phyloP scores from a whole-genome alignment of 2,329 filamentous ascomycete species.

The Bipolaris cookei region DNA sequence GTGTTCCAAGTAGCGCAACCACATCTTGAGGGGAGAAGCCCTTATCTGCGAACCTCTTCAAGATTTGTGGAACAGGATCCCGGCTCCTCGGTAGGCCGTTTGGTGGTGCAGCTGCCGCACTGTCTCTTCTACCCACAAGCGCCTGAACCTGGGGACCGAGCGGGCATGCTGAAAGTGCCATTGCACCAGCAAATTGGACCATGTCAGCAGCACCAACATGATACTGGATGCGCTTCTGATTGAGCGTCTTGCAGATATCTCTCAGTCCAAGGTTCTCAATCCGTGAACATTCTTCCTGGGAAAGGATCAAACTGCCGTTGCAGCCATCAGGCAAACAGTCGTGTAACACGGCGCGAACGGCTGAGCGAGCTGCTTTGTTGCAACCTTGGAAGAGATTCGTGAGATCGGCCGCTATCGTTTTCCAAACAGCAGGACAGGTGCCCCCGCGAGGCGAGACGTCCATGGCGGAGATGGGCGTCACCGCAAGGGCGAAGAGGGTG shows the following conservation, averaged over 20 bases:
- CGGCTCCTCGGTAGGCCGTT: background rate
- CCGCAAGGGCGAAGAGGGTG: background rate
- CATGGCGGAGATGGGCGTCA: background rate
- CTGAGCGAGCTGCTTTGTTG: background rate
- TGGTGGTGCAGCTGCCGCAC: background rate
- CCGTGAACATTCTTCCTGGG: background rate
- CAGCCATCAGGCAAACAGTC: background rate
- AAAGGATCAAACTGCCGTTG: background rate
- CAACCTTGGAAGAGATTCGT: background rate
- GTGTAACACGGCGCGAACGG: background rate
- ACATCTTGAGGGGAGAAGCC: background rate
- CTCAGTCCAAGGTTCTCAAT: background rate
- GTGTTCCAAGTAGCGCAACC: conserved; percentile 19
- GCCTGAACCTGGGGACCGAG: background rate
- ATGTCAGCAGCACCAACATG: background rate
- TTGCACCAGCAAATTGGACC: background rate
- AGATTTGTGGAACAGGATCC: background rate
- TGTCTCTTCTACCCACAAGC: background rate
- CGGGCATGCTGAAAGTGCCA: background rate
- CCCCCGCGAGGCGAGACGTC: background rate
- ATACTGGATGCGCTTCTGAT: background rate
- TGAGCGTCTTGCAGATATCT: background rate
- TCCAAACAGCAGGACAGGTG: background rate
- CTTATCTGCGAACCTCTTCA: background rate
- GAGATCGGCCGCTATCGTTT: background rate